Evolutionary conservation across 805 yeast species (phyloP).

Genomic region (Metschnikowia reukaufii): DNA sequence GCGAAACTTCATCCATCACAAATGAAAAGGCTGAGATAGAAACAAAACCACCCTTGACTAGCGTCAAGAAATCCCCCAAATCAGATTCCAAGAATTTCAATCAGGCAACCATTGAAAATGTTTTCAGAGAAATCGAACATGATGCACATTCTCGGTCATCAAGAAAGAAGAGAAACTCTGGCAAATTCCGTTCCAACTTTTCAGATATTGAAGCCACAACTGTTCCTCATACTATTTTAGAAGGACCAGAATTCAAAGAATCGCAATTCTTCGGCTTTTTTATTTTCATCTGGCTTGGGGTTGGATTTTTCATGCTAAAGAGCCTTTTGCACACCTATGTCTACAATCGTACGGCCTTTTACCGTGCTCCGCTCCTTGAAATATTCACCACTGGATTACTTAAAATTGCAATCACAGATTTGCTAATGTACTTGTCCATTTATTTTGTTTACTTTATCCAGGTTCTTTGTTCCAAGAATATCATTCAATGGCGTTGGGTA

Average conservation of each 20-base stretch:
- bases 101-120: constrained; percentile 11
- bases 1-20: constrained; percentile 8
- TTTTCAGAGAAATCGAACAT: constrained; percentile 12
- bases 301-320: constrained; percentile 54
- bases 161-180: constrained; percentile 14
- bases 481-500: constrained; percentile 55
- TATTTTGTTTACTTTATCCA: constrained; percentile 67
- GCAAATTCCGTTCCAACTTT: constrained; percentile 35
- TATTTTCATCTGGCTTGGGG: constrained; percentile 73
- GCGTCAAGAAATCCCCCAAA: neutral
- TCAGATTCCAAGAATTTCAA: constrained; percentile 2
- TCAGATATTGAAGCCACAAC: constrained; percentile 13
- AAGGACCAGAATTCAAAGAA: constrained; percentile 43
- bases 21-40: neutral
- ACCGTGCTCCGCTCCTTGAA: constrained; percentile 54
- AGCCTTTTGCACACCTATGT: constrained; percentile 54
- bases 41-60: constrained; percentile 1
- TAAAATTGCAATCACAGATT: constrained; percentile 72
- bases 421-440: constrained; percentile 66
- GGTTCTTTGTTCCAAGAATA: constrained; percentile 42
- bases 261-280: constrained; percentile 75
- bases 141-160: constrained; percentile 10
- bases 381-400: constrained; percentile 61
- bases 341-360: constrained; percentile 40
- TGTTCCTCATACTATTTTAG: constrained; percentile 50